Evolutionary conservation across 345 rosid genomes (phyloP), one percentile per base, ranked within the genome.

Genomic region (Lenwebbia sp.): DNA sequence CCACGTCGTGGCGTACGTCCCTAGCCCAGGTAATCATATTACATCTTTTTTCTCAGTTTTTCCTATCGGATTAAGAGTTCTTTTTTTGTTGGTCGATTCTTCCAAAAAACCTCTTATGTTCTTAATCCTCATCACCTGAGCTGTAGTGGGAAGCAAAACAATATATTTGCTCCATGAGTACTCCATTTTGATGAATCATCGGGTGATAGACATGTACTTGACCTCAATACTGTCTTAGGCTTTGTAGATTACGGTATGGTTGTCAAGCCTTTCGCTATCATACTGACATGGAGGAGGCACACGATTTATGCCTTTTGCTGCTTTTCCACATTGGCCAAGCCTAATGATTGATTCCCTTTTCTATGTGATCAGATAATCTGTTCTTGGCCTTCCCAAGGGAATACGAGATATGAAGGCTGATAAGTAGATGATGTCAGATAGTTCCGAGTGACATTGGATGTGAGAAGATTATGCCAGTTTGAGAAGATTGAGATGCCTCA

Each of bases 381-480:
- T 30, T 10, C 7, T 62, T 62, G 12, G 22, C 41, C 2, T 62
- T 14, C 44, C 22, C 22, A 7, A 30, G 15, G 75, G 41, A 62
- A 30, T 62, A 62, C 11, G 3, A 30, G 75, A 62, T 62, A 5
- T 30, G 41, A 30, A 62, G 40, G 41, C 75, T 62, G 75, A 62
- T 62, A 62, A 62, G 14, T 28, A 60, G 17, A 60, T 26, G 7
- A 5, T 0, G 0, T n/a, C 12, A 13, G 5, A 57, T 28, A 60
- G 17, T 28, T 58, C 2, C 1, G 19, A 62, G 10, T 3, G 75
- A 30, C 11, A 62, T n/a, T 6, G 17, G 1, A 60, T 6, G 0
- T 30, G 40, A 62, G 41, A 30, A 62, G 17, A n/a, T 13, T 30
- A 62, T 3, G 0, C 11, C 0, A 14, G 28, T 62, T 14, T 6